Percentiles rank a stretch among this genome's conserved stretches.
Conservation (phyloP, 139 green algal genomes). For the Chlamydomonas schloesseri region DNA sequence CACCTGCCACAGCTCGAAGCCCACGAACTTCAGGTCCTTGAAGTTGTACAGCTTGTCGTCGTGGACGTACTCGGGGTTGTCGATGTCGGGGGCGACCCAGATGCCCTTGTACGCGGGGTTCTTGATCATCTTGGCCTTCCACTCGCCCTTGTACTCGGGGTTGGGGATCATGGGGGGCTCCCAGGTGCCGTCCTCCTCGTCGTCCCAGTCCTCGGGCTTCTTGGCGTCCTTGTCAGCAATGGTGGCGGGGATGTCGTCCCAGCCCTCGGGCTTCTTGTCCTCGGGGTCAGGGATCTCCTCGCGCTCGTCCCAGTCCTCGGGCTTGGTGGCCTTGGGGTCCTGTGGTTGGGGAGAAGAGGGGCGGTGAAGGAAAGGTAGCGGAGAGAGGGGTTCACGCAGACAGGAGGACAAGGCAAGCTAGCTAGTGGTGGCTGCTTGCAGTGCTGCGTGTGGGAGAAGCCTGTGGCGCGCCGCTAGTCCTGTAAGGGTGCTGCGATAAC, state of each 20-base stretch:
- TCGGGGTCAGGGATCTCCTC: constrained; percentile 78
- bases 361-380: no score
- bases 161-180: constrained; percentile 87
- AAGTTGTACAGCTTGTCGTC: constrained; percentile 82
- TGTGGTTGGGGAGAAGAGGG: constrained; percentile 10
- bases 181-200: constrained; percentile 91
- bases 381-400: no score
- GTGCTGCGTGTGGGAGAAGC: no score
- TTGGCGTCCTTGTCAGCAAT: constrained; percentile 85
- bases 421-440: no score
- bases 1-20: constrained; percentile 93
- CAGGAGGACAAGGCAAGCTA: no score
- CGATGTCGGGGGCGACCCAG: constrained; percentile 87
- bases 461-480: no score
- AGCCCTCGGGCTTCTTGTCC: constrained; percentile 87
- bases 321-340: constrained; percentile 90
- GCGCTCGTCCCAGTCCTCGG: constrained; percentile 92
- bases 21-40: constrained; percentile 80
- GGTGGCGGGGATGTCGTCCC: constrained; percentile 80
- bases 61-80: constrained; percentile 88
- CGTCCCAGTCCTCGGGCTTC: constrained; percentile 92
- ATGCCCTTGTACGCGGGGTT: constrained; percentile 81
- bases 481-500: no score
- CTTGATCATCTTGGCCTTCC: constrained; percentile 84
- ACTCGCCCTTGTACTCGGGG: constrained; percentile 93